Base-by-base conservation (phyloP, 768 basidiomycete species). In the Lactarius hatsudake region DNA sequence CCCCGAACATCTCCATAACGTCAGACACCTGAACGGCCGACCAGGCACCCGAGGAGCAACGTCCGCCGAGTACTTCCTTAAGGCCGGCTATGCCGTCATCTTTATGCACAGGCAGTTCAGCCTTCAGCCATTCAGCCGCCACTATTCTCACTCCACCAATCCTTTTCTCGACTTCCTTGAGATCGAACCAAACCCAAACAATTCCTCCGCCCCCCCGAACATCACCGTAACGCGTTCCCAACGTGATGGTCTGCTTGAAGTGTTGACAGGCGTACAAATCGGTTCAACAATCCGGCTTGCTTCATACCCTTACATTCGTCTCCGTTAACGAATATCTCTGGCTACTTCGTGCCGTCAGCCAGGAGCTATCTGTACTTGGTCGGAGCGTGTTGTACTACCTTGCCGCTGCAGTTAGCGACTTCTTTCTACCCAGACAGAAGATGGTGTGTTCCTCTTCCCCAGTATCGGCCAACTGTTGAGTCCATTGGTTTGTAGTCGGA, bases 21-120 rank as follows among this genome's bases (percentile, higher is more conserved):
- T 67, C 65, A 45, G 62, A 9, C 17, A 13, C 51, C 59, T 64
- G 54, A 67, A 64, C 34, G 53, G 13, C 10, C 18, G 54, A 26
- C 10, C 64, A 93, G 96, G 96, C 61, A 99, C 97, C 23, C 85
- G 97, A 74, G 97, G 97, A 53, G 93, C 97, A 36, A 95, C 96
- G 0, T 98, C 97, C 23, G 96, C 97, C 2, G 97, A 99, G 78
- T 97, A 98, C 80, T 98, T 99, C 76, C 85, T 98, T 67, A 86
- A 90, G 72, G 88, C 91, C 8, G 91, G 90, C 64, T 98, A 98
- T 80, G 95, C 96, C 30, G 97, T 99, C 76, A 94, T 99, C 71
- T 99, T 99, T 81, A 91, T 99, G 86, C 96, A 99, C 77, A 83
- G 96, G 26, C 94, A 97, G 78, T 96, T 97, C 81, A 98, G 96